Percentiles rank a stretch among this genome's conserved stretches.
phyloP scores from a whole-genome alignment of 768 basidiomycete genomes.

The Phanerodontia chrysosporium region DNA sequence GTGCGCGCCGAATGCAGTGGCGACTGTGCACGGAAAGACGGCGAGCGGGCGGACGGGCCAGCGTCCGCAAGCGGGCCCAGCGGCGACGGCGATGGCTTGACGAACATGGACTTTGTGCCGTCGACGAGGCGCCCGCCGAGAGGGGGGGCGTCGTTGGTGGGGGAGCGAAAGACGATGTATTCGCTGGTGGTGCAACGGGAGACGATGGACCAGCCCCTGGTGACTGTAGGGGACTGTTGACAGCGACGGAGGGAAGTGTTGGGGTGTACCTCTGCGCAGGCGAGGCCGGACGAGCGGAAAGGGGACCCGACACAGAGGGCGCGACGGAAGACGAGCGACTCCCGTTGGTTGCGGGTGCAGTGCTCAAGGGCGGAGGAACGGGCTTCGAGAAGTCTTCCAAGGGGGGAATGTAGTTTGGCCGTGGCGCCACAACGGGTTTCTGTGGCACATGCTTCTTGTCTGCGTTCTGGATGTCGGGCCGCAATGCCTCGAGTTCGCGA shows the following conservation, averaged over 20 bases:
- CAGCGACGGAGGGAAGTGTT: not conserved
- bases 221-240: slow-evolving; percentile 34
- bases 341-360: slow-evolving; percentile 11
- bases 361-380: slow-evolving; percentile 20
- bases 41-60: slow-evolving; percentile 12
- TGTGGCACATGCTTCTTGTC: slow-evolving; percentile 52
- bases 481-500: slow-evolving; percentile 82
- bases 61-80: slow-evolving; percentile 15
- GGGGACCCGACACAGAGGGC: not conserved
- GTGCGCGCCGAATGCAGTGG: slow-evolving; percentile 14
- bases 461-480: slow-evolving; percentile 68
- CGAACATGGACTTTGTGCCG: slow-evolving; percentile 79
- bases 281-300: not conserved
- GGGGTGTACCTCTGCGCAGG: slow-evolving; percentile 1
- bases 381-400: slow-evolving; percentile 54
- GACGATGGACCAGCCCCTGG: slow-evolving; percentile 56
- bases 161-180: slow-evolving; percentile 26
- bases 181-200: slow-evolving; percentile 29
- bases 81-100: slow-evolving; percentile 43
- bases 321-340: not conserved
- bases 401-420: slow-evolving; percentile 57
- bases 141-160: slow-evolving; percentile 40
- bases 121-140: slow-evolving; percentile 66
- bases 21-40: slow-evolving; percentile 12
- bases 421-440: slow-evolving; percentile 47